Conservation (phyloP, 2,329 filamentous ascomycete genomes). For the Acephala macrosclerotiorum region DNA sequence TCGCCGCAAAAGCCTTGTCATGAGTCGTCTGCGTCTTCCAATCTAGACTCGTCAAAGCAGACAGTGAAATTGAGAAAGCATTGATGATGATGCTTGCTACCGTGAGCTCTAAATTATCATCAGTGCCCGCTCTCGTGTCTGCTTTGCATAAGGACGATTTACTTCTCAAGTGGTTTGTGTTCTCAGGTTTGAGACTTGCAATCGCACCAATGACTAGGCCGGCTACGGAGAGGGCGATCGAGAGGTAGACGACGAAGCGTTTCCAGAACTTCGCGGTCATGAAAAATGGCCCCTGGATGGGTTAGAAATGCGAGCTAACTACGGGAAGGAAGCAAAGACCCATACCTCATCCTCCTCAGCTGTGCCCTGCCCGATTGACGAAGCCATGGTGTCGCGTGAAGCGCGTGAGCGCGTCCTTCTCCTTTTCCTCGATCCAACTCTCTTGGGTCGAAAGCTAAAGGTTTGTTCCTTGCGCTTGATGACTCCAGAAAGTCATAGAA, state of each 20-base stretch:
- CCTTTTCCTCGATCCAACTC: neutral
- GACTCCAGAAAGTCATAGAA: neutral
- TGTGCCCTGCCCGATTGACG: neutral
- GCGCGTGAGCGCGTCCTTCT: neutral
- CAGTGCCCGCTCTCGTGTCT: neutral
- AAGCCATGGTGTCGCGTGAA: neutral
- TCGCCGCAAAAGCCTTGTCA: constrained; percentile 35
- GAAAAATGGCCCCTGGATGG: constrained; percentile 18
- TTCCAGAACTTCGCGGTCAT: constrained; percentile 38
- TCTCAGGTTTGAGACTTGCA: constrained; percentile 24
- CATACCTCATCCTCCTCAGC: neutral
- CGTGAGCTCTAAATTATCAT: constrained; percentile 31
- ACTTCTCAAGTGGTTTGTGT: constrained; percentile 25
- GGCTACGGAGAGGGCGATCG: constrained; percentile 31
- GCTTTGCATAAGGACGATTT: neutral
- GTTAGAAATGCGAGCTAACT: neutral
- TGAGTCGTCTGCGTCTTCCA: constrained; percentile 36
- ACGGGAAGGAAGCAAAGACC: neutral
- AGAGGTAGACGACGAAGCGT: constrained; percentile 35
- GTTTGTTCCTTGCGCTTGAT: neutral
- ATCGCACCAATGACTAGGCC: constrained; percentile 32
- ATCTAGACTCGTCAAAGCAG: constrained; percentile 38
- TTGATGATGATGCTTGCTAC: constrained; percentile 37
- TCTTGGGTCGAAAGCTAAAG: neutral
- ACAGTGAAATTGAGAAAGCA: constrained; percentile 31